These are phyloP conservation scores for Penicillium salamii DNA, from an alignment of 495 filamentous ascomycete genomes.

Conservation along the genomic window DNA sequence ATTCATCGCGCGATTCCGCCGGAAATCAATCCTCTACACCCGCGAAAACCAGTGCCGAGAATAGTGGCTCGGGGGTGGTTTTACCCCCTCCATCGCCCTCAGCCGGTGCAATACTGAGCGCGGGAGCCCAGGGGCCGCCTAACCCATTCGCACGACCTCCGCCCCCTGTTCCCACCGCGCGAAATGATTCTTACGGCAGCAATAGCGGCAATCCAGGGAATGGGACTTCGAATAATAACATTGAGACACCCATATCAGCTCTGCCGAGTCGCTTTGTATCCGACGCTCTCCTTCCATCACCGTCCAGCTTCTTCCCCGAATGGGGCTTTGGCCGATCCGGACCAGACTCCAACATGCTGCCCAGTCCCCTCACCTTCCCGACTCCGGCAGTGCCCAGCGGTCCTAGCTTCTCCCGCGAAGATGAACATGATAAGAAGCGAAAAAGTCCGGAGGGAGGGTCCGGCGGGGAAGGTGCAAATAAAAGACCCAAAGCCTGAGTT, in stretches of 20 bases:
- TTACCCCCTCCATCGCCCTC: slow-evolving; percentile 92
- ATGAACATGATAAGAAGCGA: slow-evolving; percentile 52
- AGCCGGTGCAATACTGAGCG: slow-evolving; percentile 78
- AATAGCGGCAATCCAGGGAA: slow-evolving; percentile 63
- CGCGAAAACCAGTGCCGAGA: slow-evolving; percentile 51
- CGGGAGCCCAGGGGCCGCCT: slow-evolving; percentile 86
- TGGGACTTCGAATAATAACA: slow-evolving; percentile 63
- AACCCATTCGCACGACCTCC: slow-evolving; percentile 94
- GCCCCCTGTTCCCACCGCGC: slow-evolving; percentile 41
- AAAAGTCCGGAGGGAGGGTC: slow-evolving; percentile 51
- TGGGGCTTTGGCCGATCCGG: slow-evolving; percentile 71
- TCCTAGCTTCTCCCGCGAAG: slow-evolving; percentile 64
- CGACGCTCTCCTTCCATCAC: slow-evolving; percentile 79
- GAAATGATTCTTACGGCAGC: slow-evolving; percentile 50
- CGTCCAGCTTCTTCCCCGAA: slow-evolving; percentile 87
- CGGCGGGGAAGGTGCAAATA: slow-evolving; percentile 34
- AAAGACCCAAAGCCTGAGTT: slow-evolving; percentile 47
- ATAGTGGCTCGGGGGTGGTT: slow-evolving; percentile 65
- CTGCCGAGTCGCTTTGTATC: slow-evolving; percentile 87
- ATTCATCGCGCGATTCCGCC: slow-evolving; percentile 71
- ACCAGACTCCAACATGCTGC: slow-evolving; percentile 75
- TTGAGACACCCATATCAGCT: slow-evolving; percentile 97
- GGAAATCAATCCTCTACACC: slow-evolving; percentile 52
- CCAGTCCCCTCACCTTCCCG: slow-evolving; percentile 86
- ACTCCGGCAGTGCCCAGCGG: slow-evolving; percentile 76